A percentile compares a stretch with the other conserved stretches of the same genome.
Evolutionary conservation across 495 filamentous ascomycete genomes (phyloP).

Genomic region (Aspergillus nanangensis): DNA sequence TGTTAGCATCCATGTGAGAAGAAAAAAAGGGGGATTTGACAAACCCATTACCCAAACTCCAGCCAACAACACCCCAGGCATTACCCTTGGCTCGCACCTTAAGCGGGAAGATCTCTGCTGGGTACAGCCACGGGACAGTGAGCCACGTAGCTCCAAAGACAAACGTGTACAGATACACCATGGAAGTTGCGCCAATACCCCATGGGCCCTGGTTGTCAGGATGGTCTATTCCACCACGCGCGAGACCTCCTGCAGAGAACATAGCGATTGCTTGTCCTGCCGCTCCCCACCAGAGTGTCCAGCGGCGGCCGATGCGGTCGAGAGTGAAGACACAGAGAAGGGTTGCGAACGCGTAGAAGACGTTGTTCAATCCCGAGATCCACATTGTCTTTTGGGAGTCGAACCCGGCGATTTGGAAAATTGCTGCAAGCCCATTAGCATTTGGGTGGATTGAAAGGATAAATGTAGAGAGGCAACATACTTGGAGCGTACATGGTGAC

Average conservation of each 20-base stretch:
- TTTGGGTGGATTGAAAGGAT: not conserved
- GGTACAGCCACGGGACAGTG: conserved; percentile 68
- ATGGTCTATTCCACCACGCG: conserved; percentile 37
- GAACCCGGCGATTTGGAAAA: conserved; percentile 65
- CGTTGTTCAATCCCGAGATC: conserved; percentile 65
- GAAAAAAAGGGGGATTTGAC: too few relatives aligned
- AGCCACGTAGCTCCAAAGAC: conserved; percentile 71
- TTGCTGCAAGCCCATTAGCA: conserved; percentile 48
- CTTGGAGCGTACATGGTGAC: conserved; percentile 70
- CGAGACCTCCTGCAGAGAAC: conserved; percentile 55
- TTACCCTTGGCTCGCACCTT: conserved; percentile 65
- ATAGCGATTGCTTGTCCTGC: conserved; percentile 58
- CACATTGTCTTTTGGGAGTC: conserved; percentile 56
- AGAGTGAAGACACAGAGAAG: conserved; percentile 65
- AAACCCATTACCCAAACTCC: conserved; percentile 70
- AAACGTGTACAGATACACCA: conserved; percentile 67
- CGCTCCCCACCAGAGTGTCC: conserved; percentile 66
- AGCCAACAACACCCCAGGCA: conserved; percentile 71
- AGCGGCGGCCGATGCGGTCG: conserved; percentile 63
- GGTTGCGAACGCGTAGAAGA: conserved; percentile 60
- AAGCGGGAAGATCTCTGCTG: conserved; percentile 70
- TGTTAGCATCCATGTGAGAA: conserved; percentile 11
- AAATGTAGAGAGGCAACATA: conserved; percentile 14
- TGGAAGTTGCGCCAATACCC: conserved; percentile 58
- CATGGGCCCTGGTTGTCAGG: conserved; percentile 44